phyloP scores from a whole-genome alignment of 2,329 filamentous ascomycete genomes.

The Neofusicoccum laricinum region DNA sequence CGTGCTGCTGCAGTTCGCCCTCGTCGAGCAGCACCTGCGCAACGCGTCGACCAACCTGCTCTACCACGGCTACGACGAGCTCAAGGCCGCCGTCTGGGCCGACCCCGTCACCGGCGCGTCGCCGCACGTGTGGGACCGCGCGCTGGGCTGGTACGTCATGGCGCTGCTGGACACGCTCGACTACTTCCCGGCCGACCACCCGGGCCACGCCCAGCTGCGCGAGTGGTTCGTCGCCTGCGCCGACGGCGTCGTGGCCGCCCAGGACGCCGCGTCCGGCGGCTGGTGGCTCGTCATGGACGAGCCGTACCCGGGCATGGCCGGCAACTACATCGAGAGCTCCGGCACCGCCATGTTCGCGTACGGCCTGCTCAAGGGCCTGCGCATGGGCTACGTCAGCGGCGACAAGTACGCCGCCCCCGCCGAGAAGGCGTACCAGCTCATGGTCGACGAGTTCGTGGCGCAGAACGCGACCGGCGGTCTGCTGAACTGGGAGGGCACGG shows the following conservation, averaged over 20 bases:
- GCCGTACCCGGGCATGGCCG: constrained; percentile 41
- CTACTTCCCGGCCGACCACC: constrained; percentile 40
- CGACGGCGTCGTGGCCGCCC: background rate
- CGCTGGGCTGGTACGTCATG: constrained; percentile 39
- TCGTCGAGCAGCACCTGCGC: constrained; percentile 34
- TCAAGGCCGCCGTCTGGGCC: constrained; percentile 34
- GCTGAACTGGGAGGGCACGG: constrained; percentile 52
- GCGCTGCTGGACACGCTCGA: constrained; percentile 49
- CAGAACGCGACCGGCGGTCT: constrained; percentile 43
- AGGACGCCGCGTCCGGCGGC: constrained; percentile 39
- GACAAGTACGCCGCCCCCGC: constrained; percentile 38
- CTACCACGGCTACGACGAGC: constrained; percentile 35
- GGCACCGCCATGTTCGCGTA: constrained; percentile 52
- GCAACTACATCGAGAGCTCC: constrained; percentile 62
- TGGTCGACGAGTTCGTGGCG: constrained; percentile 47
- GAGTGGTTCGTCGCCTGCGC: constrained; percentile 38
- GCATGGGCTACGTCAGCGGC: constrained; percentile 30
- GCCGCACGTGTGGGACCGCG: constrained; percentile 37
- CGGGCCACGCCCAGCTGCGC: constrained; percentile 36
- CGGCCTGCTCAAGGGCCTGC: constrained; percentile 33
- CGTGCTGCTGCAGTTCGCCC: constrained; percentile 34
- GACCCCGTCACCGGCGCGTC: constrained; percentile 33
- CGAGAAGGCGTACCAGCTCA: constrained; percentile 43
- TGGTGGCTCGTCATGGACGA: constrained; percentile 60
- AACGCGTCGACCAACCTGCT: constrained; percentile 33